Conservation (phyloP, 2,329 filamentous ascomycete genomes). For the Emericellopsis atlantica region DNA sequence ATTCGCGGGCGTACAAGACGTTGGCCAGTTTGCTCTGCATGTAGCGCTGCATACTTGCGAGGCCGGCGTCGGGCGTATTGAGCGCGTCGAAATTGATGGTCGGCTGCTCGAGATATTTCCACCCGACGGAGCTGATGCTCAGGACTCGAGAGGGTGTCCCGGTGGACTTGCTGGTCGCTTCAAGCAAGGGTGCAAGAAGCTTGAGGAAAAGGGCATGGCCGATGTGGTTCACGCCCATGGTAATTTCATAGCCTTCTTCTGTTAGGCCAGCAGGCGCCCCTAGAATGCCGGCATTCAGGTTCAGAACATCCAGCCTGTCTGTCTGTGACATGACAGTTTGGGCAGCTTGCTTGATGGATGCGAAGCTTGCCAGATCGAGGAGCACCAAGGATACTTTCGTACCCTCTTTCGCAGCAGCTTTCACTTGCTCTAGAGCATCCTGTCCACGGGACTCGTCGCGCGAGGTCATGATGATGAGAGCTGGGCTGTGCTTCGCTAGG, state of each 20-base stretch:
- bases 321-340: background rate
- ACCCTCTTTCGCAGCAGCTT: conserved; percentile 8
- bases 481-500: conserved; percentile 3
- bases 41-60: conserved; percentile 7
- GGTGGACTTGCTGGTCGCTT: conserved; percentile 5
- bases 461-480: conserved; percentile 2
- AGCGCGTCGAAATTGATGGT: conserved; percentile 10
- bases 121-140: conserved; percentile 1
- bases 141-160: background rate
- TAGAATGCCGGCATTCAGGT: conserved; percentile 15
- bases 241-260: conserved; percentile 19
- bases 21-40: conserved; percentile 13
- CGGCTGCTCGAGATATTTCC: conserved; percentile 2
- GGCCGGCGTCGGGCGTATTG: conserved; percentile 5
- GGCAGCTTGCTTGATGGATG: conserved; percentile 4
- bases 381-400: conserved; percentile 14
- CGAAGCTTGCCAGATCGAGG: conserved; percentile 35
- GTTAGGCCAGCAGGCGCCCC: conserved; percentile 12
- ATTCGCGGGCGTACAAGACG: conserved; percentile 8
- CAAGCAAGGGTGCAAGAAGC: conserved; percentile 14
- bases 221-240: conserved; percentile 22
- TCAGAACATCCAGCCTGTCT: conserved; percentile 1
- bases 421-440: conserved; percentile 23
- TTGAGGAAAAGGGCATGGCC: conserved; percentile 17
- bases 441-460: conserved; percentile 35